phyloP scores from a whole-genome alignment of 371 early-diverging fungal genomes.

The Mortierella sp. region DNA sequence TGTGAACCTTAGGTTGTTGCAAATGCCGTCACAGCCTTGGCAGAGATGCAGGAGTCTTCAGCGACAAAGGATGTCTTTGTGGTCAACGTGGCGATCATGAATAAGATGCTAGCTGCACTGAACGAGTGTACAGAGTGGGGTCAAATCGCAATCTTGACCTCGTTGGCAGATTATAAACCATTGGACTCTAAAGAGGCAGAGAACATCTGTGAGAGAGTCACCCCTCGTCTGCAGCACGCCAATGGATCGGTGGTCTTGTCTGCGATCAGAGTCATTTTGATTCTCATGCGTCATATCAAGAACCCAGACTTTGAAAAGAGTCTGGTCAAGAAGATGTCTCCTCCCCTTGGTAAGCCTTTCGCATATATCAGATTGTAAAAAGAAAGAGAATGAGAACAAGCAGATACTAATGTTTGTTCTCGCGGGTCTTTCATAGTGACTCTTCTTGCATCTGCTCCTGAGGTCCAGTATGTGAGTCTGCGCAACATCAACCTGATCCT shows the following conservation, averaged over 20 bases:
- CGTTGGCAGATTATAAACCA: conserved; percentile 84
- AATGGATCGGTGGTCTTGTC: conserved; percentile 95
- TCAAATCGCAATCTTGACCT: conserved; percentile 39
- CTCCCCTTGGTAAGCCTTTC: conserved; percentile 78
- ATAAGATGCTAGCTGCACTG: conserved; percentile 91
- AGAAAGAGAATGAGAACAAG: too few relatives aligned
- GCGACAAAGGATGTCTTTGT: conserved; percentile 77
- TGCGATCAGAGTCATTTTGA: conserved; percentile 88
- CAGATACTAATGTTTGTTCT: too few relatives aligned
- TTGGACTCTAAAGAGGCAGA: conserved; percentile 87
- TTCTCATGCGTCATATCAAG: conserved; percentile 88
- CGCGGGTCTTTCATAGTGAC: conserved; percentile 71
- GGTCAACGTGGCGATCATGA: conserved; percentile 81
- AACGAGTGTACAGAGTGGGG: conserved; percentile 89
- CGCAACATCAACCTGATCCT: conserved; percentile 94
- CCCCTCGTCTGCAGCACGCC: conserved; percentile 95
- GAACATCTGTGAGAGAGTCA: conserved; percentile 89
- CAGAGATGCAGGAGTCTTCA: conserved; percentile 92
- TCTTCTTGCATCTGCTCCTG: conserved; percentile 87
- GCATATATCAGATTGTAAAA: too few relatives aligned
- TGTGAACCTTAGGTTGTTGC: conserved; percentile 71
- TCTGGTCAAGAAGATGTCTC: conserved; percentile 85
- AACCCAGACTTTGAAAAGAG: conserved; percentile 75
- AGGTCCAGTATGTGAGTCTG: conserved; percentile 97
- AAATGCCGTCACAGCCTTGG: conserved; percentile 93